Percentiles rank a stretch among this genome's conserved stretches.
These are phyloP conservation scores for Helichrysum umbraculigerum DNA, from an alignment of 129 eudicot species.

Conservation along the genomic window DNA sequence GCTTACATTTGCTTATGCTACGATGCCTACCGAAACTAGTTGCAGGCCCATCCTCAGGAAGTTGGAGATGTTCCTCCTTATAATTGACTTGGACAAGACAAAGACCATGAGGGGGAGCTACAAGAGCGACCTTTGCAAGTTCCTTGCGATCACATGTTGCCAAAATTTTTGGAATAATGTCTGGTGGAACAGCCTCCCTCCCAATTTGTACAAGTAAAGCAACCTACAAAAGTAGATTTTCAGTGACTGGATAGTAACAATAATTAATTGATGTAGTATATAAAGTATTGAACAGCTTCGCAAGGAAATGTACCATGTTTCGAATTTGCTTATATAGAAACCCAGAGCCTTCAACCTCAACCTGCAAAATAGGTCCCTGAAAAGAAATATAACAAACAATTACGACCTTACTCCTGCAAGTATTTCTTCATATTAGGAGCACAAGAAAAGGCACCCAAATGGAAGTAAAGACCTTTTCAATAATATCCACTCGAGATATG, in stretches of 20 bases:
- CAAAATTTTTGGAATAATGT: constrained; percentile 64
- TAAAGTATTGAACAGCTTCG: not conserved
- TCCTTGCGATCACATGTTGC: constrained; percentile 74
- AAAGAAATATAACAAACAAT: constrained; percentile 14
- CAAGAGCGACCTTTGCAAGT: constrained; percentile 64
- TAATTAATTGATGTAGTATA: too few relatives aligned
- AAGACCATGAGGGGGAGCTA: constrained; percentile 84
- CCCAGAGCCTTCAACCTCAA: constrained; percentile 95
- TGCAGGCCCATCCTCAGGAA: constrained; percentile 56
- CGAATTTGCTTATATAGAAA: constrained; percentile 84
- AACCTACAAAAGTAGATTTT: constrained; percentile 45
- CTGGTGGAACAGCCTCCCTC: constrained; percentile 77
- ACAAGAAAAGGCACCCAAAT: not conserved
- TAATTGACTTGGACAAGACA: constrained; percentile 62
- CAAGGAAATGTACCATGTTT: constrained; percentile 65
- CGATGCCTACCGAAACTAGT: constrained; percentile 76
- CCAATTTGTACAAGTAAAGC: constrained; percentile 89
- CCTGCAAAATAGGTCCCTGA: constrained; percentile 75
- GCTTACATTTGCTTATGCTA: constrained; percentile 66
- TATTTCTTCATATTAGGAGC: not conserved
- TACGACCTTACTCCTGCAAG: not conserved
- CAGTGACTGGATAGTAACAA: not conserved
- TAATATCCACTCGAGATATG: constrained; percentile 65
- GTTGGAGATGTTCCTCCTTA: constrained; percentile 61
- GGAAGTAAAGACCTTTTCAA: constrained; percentile 52